Percentiles rank a stretch among this genome's conserved stretches.
These are phyloP conservation scores for Aureobasidium musti DNA, from an alignment of 2,329 filamentous ascomycete species.

Conservation along the genomic window DNA sequence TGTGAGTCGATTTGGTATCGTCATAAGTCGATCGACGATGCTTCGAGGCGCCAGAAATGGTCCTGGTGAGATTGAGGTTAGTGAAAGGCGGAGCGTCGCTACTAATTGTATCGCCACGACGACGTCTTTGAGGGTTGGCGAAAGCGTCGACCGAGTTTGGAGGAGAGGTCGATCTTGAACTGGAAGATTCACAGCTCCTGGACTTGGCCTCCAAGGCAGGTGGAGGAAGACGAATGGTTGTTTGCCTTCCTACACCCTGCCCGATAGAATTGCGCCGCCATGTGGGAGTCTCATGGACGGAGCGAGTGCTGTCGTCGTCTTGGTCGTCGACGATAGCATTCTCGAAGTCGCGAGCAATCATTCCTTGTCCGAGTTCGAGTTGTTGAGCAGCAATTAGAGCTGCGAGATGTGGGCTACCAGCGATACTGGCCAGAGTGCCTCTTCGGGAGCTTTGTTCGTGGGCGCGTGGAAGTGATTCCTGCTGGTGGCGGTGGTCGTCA, in stretches of 20 bases:
- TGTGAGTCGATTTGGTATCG: constrained; percentile 59
- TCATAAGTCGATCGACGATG: constrained; percentile 62
- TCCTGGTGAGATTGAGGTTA: constrained; percentile 65
- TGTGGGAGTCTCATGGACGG: constrained; percentile 50
- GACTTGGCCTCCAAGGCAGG: background rate
- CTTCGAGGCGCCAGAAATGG: constrained; percentile 68
- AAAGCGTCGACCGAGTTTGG: constrained; percentile 98
- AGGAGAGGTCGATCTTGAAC: constrained; percentile 74
- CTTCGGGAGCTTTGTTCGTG: constrained; percentile 55
- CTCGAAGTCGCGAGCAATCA: constrained; percentile 77
- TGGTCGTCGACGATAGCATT: constrained; percentile 84
- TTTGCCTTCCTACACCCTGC: constrained; percentile 45
- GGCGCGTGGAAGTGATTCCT: constrained; percentile 60
- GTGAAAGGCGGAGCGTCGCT: constrained; percentile 56
- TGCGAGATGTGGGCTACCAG: constrained; percentile 47
- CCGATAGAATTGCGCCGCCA: constrained; percentile 35
- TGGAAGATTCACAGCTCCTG: constrained; percentile 41
- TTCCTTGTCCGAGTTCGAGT: constrained; percentile 44
- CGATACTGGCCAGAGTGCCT: constrained; percentile 72
- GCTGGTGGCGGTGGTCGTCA: constrained; percentile 80
- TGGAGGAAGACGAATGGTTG: constrained; percentile 44
- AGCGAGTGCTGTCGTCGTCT: constrained; percentile 48
- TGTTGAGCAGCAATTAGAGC: constrained; percentile 49
- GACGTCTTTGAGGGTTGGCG: constrained; percentile 82
- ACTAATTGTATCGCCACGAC: constrained; percentile 69